These are phyloP conservation scores for Isatis tinctoria DNA, from an alignment of 345 rosid genomes.

Conservation along the genomic window DNA sequence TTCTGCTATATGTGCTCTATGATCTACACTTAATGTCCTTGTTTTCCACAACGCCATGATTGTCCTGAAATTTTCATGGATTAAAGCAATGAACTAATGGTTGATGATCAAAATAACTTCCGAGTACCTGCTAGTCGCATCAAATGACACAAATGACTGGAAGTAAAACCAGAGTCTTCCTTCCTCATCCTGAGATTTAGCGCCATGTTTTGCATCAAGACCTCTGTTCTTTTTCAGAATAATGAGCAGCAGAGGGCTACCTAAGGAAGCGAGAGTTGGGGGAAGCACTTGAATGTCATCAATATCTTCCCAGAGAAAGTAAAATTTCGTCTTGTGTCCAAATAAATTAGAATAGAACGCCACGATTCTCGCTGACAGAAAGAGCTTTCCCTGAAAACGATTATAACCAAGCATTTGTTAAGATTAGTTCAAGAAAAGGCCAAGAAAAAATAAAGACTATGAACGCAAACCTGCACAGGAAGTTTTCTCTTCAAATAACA, in stretches of 20 bases:
- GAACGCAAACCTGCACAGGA: slow-evolving; percentile 65
- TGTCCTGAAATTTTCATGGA: slow-evolving; percentile 47
- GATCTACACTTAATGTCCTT: slow-evolving; percentile 50
- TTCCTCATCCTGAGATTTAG: slow-evolving; percentile 75
- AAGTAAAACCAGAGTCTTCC: slow-evolving; percentile 70
- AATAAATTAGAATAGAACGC: slow-evolving; percentile 85
- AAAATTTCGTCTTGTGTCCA: slow-evolving; percentile 78
- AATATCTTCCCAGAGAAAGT: slow-evolving; percentile 87
- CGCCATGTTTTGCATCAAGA: slow-evolving; percentile 73
- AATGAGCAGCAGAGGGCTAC: slow-evolving; percentile 68
- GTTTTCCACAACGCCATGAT: slow-evolving; percentile 85
- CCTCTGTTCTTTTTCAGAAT: slow-evolving; percentile 60
- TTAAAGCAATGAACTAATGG: neutral
- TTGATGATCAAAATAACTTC: neutral
- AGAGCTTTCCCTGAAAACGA: slow-evolving; percentile 69
- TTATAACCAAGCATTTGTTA: neutral
- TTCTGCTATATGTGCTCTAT: slow-evolving; percentile 52
- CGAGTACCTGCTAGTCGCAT: slow-evolving; percentile 62
- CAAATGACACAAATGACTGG: slow-evolving; percentile 79
- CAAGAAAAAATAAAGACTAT: neutral
- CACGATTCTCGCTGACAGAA: slow-evolving; percentile 80
- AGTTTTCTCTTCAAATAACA: slow-evolving; percentile 80
- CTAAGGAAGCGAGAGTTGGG: slow-evolving; percentile 65
- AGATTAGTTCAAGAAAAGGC: neutral
- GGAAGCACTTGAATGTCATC: slow-evolving; percentile 70